A percentile compares a stretch with the other conserved stretches of the same genome.
phyloP scores from a whole-genome alignment of 2,329 filamentous ascomycete species.

The Didymellaceae sp. region DNA sequence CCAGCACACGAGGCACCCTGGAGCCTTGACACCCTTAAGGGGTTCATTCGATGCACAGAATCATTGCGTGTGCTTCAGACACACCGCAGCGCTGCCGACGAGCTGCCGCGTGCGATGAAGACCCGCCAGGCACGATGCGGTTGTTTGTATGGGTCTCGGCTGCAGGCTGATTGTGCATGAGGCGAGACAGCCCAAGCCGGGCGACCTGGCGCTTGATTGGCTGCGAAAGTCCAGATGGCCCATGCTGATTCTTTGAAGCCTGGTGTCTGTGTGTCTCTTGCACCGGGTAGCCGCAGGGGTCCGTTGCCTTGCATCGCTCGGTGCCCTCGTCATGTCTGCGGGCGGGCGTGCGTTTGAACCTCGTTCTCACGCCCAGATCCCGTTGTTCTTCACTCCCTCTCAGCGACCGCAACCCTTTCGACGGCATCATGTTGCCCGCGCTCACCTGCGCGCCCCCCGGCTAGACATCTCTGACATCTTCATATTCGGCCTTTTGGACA shows the following conservation, averaged over 20 bases:
- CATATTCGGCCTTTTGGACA: constrained; percentile 3
- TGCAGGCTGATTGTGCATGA: constrained; percentile 5
- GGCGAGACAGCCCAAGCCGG: neutral
- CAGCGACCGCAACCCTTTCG: constrained; percentile 25
- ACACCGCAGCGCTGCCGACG: neutral
- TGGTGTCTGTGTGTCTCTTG: constrained; percentile 3
- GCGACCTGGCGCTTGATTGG: neutral
- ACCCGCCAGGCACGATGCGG: neutral
- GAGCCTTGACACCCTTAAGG: neutral
- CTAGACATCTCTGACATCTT: constrained; percentile 17
- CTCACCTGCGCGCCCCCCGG: constrained; percentile 28
- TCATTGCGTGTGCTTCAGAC: neutral
- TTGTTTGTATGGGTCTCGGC: neutral
- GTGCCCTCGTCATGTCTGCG: constrained; percentile 24
- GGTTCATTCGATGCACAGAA: neutral
- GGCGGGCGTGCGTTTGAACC: constrained; percentile 23
- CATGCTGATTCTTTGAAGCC: constrained; percentile 2
- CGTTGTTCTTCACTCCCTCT: constrained; percentile 36
- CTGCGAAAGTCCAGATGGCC: neutral
- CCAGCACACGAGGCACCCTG: neutral
- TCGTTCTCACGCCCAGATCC: constrained; percentile 38
- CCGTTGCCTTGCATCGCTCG: constrained; percentile 19
- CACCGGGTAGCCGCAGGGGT: constrained; percentile 17
- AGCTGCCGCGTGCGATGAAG: neutral
- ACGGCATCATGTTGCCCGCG: constrained; percentile 35